These are phyloP conservation scores for Asterophora parasitica DNA, from an alignment of 768 basidiomycete species.

Conservation along the genomic window DNA sequence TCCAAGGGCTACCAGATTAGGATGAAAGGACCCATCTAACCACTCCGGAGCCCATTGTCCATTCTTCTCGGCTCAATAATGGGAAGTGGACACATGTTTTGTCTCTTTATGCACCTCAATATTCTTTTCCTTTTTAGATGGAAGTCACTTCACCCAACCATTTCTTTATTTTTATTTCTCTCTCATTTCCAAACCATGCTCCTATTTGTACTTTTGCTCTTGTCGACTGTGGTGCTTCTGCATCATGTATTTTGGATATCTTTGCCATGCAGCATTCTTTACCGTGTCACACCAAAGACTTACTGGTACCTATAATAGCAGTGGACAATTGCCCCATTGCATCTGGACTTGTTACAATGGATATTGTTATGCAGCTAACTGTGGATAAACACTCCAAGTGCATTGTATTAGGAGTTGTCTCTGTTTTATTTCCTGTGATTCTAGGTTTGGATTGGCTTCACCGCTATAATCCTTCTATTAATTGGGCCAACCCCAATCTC, in stretches of 20 bases:
- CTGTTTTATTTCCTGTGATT: conserved; percentile 30
- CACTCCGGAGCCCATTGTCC: neutral
- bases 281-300: conserved; percentile 23
- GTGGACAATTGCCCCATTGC: conserved; percentile 32
- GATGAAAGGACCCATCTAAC: conserved; percentile 21
- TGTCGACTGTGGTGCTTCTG: conserved; percentile 32
- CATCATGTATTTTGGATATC: conserved; percentile 31
- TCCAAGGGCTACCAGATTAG: neutral
- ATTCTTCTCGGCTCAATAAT: neutral
- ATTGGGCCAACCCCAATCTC: conserved; percentile 25
- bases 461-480: conserved; percentile 29
- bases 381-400: conserved; percentile 26
- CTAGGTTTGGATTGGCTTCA: conserved; percentile 34
- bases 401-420: conserved; percentile 25
- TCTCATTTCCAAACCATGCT: conserved; percentile 27
- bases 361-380: conserved; percentile 25
- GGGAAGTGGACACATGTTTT: neutral
- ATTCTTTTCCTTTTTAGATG: conserved; percentile 1
- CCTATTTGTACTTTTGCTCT: conserved; percentile 30
- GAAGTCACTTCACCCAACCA: conserved; percentile 13
- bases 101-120: neutral
- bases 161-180: conserved; percentile 25
- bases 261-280: conserved; percentile 30
- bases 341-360: conserved; percentile 35
- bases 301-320: conserved; percentile 25